phyloP scores from a whole-genome alignment of 2,329 filamentous ascomycete species.

The Lecanicillium sp. region DNA sequence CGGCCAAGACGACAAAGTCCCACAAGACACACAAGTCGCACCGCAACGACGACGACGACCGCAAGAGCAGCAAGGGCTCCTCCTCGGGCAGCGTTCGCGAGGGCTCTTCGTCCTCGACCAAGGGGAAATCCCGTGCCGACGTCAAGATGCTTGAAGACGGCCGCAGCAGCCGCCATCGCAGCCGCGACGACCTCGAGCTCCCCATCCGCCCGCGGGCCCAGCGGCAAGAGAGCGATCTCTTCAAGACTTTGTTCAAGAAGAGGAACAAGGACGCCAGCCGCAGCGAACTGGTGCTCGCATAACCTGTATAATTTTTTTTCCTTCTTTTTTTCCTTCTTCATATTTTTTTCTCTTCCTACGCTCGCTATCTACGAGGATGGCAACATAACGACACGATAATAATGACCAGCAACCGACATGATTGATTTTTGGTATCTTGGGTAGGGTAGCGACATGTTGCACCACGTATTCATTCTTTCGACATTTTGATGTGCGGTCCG shows the following conservation, averaged over 20 bases:
- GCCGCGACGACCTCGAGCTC: slow-evolving; percentile 33
- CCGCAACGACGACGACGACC: slow-evolving; percentile 19
- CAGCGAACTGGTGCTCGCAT: slow-evolving; percentile 26
- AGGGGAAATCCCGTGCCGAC: slow-evolving; percentile 27
- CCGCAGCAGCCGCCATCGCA: slow-evolving; percentile 20
- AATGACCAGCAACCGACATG: too few relatives aligned
- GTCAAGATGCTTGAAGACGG: slow-evolving; percentile 33
- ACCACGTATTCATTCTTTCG: too few relatives aligned
- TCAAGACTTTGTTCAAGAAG: slow-evolving; percentile 54
- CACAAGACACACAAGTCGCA: slow-evolving; percentile 21
- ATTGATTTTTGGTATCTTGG: too few relatives aligned
- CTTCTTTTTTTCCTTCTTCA: neutral
- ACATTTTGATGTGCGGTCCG: too few relatives aligned
- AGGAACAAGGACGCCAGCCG: slow-evolving; percentile 39
- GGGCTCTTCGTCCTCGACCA: slow-evolving; percentile 27
- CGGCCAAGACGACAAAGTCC: slow-evolving; percentile 23
- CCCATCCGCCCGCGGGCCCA: slow-evolving; percentile 43
- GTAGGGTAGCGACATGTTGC: too few relatives aligned
- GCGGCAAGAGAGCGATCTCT: slow-evolving; percentile 44
- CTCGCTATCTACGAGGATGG: neutral
- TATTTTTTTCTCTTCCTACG: neutral
- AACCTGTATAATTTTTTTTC: slow-evolving; percentile 11
- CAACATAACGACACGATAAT: too few relatives aligned
- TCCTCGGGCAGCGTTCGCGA: slow-evolving; percentile 25
- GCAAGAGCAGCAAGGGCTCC: slow-evolving; percentile 19